phyloP scores from a whole-genome alignment of 495 filamentous ascomycete genomes.

The Aspergillus heteromorphus region DNA sequence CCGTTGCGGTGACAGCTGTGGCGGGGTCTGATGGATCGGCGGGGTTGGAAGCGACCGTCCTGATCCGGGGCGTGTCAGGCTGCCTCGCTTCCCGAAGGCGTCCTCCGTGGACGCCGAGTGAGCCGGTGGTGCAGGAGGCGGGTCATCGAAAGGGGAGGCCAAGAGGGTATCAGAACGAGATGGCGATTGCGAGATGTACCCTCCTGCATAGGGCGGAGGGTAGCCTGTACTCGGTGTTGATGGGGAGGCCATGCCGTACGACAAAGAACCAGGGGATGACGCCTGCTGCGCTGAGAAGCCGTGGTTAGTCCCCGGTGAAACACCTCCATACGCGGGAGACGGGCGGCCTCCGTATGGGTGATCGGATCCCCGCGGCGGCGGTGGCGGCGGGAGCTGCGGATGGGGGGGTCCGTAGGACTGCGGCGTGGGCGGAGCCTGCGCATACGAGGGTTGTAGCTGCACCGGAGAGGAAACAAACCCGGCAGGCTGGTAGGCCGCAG shows the following conservation, averaged over 20 bases:
- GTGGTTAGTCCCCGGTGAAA: slow-evolving; percentile 16
- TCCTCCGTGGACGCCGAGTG: slow-evolving; percentile 34
- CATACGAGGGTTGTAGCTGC: slow-evolving; percentile 30
- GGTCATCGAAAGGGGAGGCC: slow-evolving; percentile 29
- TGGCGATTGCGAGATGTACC: slow-evolving; percentile 26
- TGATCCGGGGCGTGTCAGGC: slow-evolving; percentile 29
- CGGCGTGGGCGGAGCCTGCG: slow-evolving; percentile 30
- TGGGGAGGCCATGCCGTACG: slow-evolving; percentile 21
- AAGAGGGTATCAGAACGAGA: slow-evolving; percentile 20
- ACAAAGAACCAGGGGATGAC: slow-evolving; percentile 8
- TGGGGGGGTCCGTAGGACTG: slow-evolving; percentile 30
- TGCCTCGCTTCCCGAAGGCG: slow-evolving; percentile 25
- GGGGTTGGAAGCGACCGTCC: slow-evolving; percentile 37
- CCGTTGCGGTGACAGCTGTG: slow-evolving; percentile 38
- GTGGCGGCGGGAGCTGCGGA: slow-evolving; percentile 37
- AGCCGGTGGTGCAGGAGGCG: slow-evolving; percentile 44
- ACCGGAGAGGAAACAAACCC: slow-evolving; percentile 25
- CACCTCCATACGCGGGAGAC: slow-evolving; percentile 21
- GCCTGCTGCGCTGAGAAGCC: slow-evolving; percentile 16
- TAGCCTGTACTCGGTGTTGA: slow-evolving; percentile 17
- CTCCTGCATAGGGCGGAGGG: slow-evolving; percentile 22
- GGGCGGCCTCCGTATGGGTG: slow-evolving; percentile 41
- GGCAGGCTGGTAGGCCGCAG: slow-evolving; percentile 56
- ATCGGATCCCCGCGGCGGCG: slow-evolving; percentile 45
- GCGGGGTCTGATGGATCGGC: slow-evolving; percentile 39